Conservation (phyloP, 2,329 filamentous ascomycete genomes). For the Aspergillus melleus region DNA sequence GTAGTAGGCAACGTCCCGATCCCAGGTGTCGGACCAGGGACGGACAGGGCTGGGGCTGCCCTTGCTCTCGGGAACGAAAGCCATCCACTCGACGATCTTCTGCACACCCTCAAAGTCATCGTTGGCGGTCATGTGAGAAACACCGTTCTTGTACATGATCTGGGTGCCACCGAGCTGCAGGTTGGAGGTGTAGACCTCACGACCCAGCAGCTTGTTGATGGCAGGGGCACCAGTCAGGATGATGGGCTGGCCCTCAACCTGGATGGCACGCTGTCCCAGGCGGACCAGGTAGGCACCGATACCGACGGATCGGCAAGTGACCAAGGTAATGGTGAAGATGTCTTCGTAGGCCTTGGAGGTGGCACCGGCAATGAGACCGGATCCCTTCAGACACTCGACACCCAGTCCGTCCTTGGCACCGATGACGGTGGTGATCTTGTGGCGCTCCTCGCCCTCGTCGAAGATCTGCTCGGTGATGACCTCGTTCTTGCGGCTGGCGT, state of each 20-base stretch:
- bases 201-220: constrained; percentile 96
- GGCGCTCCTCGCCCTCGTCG: constrained; percentile 83
- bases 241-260: constrained; percentile 98
- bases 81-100: constrained; percentile 98
- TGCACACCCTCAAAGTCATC: constrained; percentile 98
- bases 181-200: constrained; percentile 98
- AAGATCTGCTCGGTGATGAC: constrained; percentile 85
- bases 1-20: constrained; percentile 82
- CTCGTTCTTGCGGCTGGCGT: constrained; percentile 70
- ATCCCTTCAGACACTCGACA: constrained; percentile 95
- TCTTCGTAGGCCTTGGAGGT: constrained; percentile 97
- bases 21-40: constrained; percentile 81
- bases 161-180: constrained; percentile 99
- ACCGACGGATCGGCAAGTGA: constrained; percentile 97
- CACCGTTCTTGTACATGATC: constrained; percentile 99
- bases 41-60: constrained; percentile 90
- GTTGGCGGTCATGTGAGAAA: constrained; percentile 96
- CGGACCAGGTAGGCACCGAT: constrained; percentile 99
- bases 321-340: constrained; percentile 96
- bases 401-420: constrained; percentile 94
- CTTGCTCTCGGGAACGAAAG: constrained; percentile 94
- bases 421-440: constrained; percentile 92
- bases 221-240: constrained; percentile 96
- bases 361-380: constrained; percentile 95
- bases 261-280: constrained; percentile 95